phyloP scores from a whole-genome alignment of 768 basidiomycete genomes.

The Nidularia sp. region DNA sequence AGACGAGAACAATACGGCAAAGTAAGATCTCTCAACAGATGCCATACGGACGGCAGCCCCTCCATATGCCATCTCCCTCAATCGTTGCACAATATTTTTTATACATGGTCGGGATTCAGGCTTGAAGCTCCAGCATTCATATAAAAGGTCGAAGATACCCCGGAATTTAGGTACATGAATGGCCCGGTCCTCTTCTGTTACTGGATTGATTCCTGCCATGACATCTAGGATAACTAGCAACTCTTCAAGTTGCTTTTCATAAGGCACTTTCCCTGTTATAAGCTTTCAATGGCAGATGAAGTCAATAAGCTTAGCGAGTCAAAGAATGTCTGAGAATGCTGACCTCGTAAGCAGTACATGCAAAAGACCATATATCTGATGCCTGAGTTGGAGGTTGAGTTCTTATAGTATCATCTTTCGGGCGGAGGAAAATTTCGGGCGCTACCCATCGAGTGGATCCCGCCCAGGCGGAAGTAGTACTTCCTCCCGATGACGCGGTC shows the following conservation, averaged over 20 bases:
- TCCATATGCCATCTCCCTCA: no score
- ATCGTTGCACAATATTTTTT: no score
- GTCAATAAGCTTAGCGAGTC: neutral
- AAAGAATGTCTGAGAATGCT: neutral
- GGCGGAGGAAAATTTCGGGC: constrained; percentile 19
- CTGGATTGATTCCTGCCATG: constrained; percentile 10
- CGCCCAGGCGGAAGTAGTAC: constrained; percentile 11
- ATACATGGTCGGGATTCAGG: constrained; percentile 10
- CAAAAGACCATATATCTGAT: constrained; percentile 26
- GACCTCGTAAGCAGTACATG: constrained; percentile 25
- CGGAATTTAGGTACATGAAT: neutral
- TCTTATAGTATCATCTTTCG: constrained; percentile 3
- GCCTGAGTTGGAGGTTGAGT: constrained; percentile 9
- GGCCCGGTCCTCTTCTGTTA: constrained; percentile 7
- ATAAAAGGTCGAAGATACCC: constrained; percentile 6
- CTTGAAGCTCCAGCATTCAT: constrained; percentile 11
- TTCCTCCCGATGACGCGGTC: constrained; percentile 15
- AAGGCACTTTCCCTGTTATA: constrained; percentile 20
- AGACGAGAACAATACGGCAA: no score
- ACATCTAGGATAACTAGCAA: constrained; percentile 19
- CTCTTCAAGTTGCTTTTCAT: constrained; percentile 17
- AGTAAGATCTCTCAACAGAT: no score
- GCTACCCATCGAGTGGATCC: constrained; percentile 25
- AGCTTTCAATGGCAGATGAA: constrained; percentile 10
- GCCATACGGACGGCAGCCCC: no score